A percentile compares a stretch with the other conserved stretches of the same genome.
phyloP scores from a whole-genome alignment of 768 basidiomycete genomes.

The Macrocybe gigantea region DNA sequence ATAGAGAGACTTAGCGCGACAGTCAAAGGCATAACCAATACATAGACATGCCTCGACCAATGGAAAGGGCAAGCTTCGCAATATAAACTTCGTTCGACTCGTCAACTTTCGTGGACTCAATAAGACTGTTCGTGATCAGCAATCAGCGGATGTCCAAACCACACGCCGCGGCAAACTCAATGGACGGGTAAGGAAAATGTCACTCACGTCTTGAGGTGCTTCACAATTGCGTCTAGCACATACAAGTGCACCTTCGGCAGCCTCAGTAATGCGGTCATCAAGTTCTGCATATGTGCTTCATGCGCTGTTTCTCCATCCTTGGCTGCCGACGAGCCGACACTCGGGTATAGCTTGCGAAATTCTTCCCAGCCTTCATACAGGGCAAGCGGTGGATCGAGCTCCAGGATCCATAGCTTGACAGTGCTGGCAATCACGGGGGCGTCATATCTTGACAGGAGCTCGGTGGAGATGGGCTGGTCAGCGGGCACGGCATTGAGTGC shows the following conservation, averaged over 20 bases:
- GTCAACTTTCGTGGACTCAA: conserved; percentile 60
- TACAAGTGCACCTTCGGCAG: conserved; percentile 76
- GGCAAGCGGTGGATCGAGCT: conserved; percentile 81
- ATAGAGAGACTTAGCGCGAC: conserved; percentile 3
- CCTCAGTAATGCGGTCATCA: conserved; percentile 58
- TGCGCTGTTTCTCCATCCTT: conserved; percentile 51
- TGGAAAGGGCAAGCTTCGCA: conserved; percentile 80
- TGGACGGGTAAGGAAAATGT: neutral
- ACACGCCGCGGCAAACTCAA: neutral
- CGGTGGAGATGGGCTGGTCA: conserved; percentile 47
- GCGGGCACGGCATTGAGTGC: conserved; percentile 68
- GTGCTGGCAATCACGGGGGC: conserved; percentile 80
- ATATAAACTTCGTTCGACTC: conserved; percentile 78
- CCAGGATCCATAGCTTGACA: conserved; percentile 87
- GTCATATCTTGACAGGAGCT: conserved; percentile 62
- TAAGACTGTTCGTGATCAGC: conserved; percentile 40
- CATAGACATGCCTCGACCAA: conserved; percentile 70
- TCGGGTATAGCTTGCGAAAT: conserved; percentile 80
- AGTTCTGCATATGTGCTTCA: conserved; percentile 56
- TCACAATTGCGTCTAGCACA: conserved; percentile 72
- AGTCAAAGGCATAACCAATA: neutral
- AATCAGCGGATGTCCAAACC: conserved; percentile 1
- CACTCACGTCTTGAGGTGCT: conserved; percentile 67
- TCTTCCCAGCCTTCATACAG: conserved; percentile 93
- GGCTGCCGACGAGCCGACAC: conserved; percentile 45